A percentile compares a stretch with the other conserved stretches of the same genome.
Evolutionary conservation across 2,329 filamentous ascomycete genomes (phyloP).

Genomic region (Fusarium nematophilum): DNA sequence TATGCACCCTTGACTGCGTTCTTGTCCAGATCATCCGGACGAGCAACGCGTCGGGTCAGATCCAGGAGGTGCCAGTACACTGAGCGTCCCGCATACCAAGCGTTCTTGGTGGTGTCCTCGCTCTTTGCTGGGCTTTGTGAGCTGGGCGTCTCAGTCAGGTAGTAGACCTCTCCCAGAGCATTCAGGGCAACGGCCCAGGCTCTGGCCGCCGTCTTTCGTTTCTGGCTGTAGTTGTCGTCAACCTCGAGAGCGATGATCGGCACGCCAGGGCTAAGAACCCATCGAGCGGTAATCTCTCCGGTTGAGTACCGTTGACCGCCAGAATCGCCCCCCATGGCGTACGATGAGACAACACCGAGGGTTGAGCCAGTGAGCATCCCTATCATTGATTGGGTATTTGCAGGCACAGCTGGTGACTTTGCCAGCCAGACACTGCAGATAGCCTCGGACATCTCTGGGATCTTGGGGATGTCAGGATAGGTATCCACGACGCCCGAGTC

Average conservation of each 20-base stretch:
- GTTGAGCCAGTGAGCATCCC: slow-evolving; percentile 88
- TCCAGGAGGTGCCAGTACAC: slow-evolving; percentile 87
- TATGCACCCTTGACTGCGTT: slow-evolving; percentile 78
- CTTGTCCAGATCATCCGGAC: slow-evolving; percentile 78
- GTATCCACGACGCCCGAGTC: slow-evolving; percentile 71
- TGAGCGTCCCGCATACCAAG: slow-evolving; percentile 84
- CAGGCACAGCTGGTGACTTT: slow-evolving; percentile 79
- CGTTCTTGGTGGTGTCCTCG: slow-evolving; percentile 71
- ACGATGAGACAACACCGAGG: slow-evolving; percentile 83
- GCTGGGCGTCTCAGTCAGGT: slow-evolving; percentile 77
- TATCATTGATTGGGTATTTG: slow-evolving; percentile 79
- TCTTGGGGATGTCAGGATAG: slow-evolving; percentile 79
- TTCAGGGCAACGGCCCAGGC: slow-evolving; percentile 96
- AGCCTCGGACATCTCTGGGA: slow-evolving; percentile 76
- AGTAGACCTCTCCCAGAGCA: slow-evolving; percentile 91
- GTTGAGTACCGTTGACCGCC: slow-evolving; percentile 72
- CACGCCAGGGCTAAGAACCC: slow-evolving; percentile 91
- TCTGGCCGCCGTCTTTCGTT: slow-evolving; percentile 75
- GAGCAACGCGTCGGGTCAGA: slow-evolving; percentile 76
- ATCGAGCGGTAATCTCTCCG: slow-evolving; percentile 86
- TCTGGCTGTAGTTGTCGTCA: slow-evolving; percentile 82
- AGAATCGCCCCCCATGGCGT: slow-evolving; percentile 73
- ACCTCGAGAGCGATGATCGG: slow-evolving; percentile 87
- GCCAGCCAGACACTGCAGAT: slow-evolving; percentile 90
- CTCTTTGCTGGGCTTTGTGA: slow-evolving; percentile 60